Evolutionary conservation across 2,329 filamentous ascomycete species (phyloP).

Genomic region (Plenodomus biglobosus): DNA sequence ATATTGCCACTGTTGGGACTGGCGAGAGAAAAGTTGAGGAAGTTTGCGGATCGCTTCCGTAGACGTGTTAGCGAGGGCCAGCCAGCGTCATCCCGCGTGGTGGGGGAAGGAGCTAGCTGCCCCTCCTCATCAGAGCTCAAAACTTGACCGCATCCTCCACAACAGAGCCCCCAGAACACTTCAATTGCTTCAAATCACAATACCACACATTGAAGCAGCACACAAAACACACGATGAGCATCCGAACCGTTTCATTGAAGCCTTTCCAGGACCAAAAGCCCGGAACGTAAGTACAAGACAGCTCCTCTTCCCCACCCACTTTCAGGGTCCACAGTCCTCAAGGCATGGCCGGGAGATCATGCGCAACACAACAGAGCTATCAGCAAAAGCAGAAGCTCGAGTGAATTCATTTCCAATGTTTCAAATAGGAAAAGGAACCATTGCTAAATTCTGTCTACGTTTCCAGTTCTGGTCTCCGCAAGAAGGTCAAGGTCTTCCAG

Average conservation of each 20-base stretch:
- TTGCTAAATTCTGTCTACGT: background rate
- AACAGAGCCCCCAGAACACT: slow-evolving; percentile 1
- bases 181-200: slow-evolving; percentile 26
- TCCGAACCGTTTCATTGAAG: slow-evolving; percentile 78
- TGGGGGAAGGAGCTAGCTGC: slow-evolving; percentile 26
- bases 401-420: background rate
- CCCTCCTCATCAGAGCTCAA: slow-evolving; percentile 31
- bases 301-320: background rate
- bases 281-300: slow-evolving; percentile 76
- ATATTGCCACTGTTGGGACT: slow-evolving; percentile 7
- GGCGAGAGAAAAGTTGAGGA: slow-evolving; percentile 8
- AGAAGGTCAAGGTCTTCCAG: slow-evolving; percentile 98
- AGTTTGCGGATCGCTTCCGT: slow-evolving; percentile 4
- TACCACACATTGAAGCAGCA: slow-evolving; percentile 23
- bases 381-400: slow-evolving; percentile 6
- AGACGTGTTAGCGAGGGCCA: slow-evolving; percentile 19
- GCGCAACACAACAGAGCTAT: background rate
- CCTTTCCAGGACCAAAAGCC: slow-evolving; percentile 97
- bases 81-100: slow-evolving; percentile 33
- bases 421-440: background rate
- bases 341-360: background rate
- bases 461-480: slow-evolving; percentile 88
- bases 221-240: slow-evolving; percentile 56
- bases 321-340: background rate
- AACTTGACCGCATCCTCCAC: slow-evolving; percentile 17